Base-by-base conservation (phyloP, 768 basidiomycete species). In the Boletus rex-veris region DNA sequence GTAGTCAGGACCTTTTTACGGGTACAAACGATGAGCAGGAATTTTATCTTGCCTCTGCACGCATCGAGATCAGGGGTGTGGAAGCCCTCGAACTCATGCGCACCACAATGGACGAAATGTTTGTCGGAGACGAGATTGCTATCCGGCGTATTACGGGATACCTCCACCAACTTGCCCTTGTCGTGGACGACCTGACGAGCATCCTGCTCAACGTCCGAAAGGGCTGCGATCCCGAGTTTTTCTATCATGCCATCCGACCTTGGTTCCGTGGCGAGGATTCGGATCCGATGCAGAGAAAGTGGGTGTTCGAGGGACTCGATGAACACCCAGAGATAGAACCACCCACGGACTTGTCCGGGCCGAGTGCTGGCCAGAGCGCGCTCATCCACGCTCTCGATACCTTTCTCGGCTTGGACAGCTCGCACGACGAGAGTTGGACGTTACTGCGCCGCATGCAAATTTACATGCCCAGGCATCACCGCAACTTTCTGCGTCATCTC, bases 31-130 rank as follows among this genome's bases (percentile, higher is more conserved):
- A 92, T 64, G 95, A 98, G 68, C 79, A 82, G 48, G 88, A 90
- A 56, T 98, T 98, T 64, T 97, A 90, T 73, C 78, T 96, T 44
- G 79, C 85, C 42, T 93, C 92, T 0, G 84, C 91, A 2, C 82
- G 89, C 2, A 90, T 94, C 63, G 95, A 98, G 68, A 78, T 96
- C 16, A 80, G 82, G 24, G 94, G 93, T 12, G 91, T 89, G 1
- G 82, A 86, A 47, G 90, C 88, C 0, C 82, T 98, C n/a, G 78
- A 84, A 37, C 75, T 94, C 48, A 95, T 97, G 90, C 82, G 88
- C 3, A 73, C 78, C 3, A 88, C 83, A 1, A 85, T 95, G 79
- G 92, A 96, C 73, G 94, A 96, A 68, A 77, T 85, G 28, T 95
- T 93, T 76, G 81, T 95, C 38, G 80, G 80, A 24, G 85, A 90